phyloP scores from a whole-genome alignment of 495 filamentous ascomycete genomes.

The Thermochaetoides thermophila region DNA sequence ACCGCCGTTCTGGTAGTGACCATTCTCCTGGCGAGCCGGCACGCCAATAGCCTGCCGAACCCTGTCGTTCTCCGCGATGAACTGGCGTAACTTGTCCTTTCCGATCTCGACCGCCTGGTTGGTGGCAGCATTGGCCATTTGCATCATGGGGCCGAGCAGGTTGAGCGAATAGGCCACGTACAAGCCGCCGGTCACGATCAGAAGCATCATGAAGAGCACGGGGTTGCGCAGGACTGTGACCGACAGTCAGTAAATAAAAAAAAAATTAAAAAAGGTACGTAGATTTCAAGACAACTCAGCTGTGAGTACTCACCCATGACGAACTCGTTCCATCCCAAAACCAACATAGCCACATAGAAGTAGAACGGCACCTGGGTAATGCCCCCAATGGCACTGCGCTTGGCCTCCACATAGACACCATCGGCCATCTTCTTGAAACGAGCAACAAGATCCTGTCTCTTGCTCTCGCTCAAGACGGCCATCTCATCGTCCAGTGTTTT shows the following conservation, averaged over 20 bases:
- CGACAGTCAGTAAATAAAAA: conserved; percentile 20
- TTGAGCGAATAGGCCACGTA: conserved; percentile 90
- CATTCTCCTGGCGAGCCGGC: conserved; percentile 30
- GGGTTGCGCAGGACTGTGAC: conserved; percentile 83
- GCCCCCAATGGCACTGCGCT: conserved; percentile 87
- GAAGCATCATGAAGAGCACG: conserved; percentile 75
- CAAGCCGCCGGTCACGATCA: conserved; percentile 55
- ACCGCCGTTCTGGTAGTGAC: conserved; percentile 29
- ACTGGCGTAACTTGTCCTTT: conserved; percentile 76
- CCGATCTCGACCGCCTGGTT: conserved; percentile 76
- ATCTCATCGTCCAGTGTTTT: conserved; percentile 91
- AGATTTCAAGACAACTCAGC: too few species aligned
- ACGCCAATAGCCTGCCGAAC: conserved; percentile 68
- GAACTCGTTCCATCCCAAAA: conserved; percentile 95
- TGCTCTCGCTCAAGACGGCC: conserved; percentile 78
- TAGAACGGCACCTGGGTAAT: conserved; percentile 89
- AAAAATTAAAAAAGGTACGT: conserved; percentile 1
- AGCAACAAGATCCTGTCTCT: conserved; percentile 76
- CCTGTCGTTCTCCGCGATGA: conserved; percentile 65
- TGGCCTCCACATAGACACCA: conserved; percentile 93
- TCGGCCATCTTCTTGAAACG: conserved; percentile 96
- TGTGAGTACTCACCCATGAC: conserved; percentile 73
- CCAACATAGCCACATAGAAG: conserved; percentile 79
- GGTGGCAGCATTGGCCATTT: conserved; percentile 81
- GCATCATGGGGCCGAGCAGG: conserved; percentile 86